Evolutionary conservation across 352 stramenopile genomes (phyloP).

Genomic region (Pythium periplocum): DNA sequence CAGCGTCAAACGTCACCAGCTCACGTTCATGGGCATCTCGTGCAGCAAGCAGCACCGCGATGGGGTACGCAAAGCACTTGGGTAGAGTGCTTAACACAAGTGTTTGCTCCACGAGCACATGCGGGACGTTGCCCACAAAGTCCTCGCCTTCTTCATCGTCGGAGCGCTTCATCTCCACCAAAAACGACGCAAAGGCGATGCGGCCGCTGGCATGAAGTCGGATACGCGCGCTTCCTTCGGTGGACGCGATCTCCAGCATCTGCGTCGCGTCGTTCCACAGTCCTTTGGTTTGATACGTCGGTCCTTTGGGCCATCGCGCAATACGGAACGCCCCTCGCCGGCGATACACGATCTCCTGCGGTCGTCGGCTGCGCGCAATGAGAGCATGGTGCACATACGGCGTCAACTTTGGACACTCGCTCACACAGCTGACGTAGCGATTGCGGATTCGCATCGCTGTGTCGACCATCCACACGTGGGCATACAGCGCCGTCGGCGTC

Average conservation of each 20-base stretch:
- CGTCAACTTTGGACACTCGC: neutral
- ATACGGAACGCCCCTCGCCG: neutral
- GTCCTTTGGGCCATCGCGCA: constrained; percentile 10
- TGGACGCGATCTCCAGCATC: constrained; percentile 56
- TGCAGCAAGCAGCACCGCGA: constrained; percentile 28
- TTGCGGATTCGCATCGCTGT: constrained; percentile 53
- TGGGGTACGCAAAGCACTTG: constrained; percentile 29
- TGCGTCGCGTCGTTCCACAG: constrained; percentile 26
- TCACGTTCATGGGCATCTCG: constrained; percentile 14
- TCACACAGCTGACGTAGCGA: constrained; percentile 25
- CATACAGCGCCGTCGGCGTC: constrained; percentile 45
- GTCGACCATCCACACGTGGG: constrained; percentile 33
- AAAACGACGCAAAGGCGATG: constrained; percentile 7
- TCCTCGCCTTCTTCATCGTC: constrained; percentile 11
- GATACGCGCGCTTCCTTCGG: constrained; percentile 50
- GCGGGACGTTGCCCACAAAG: constrained; percentile 5
- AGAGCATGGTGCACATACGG: constrained; percentile 41
- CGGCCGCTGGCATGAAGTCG: constrained; percentile 11
- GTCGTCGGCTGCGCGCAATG: neutral
- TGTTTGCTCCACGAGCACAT: constrained; percentile 36
- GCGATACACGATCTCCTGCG: neutral
- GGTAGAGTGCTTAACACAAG: constrained; percentile 31
- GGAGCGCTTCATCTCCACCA: constrained; percentile 18
- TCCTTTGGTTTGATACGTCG: constrained; percentile 16
- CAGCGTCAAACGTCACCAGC: neutral